Percentiles rank a stretch among this genome's conserved stretches.
These are phyloP conservation scores for Hypoxylon sp. DNA, from an alignment of 2,329 filamentous ascomycete species.

Conservation along the genomic window DNA sequence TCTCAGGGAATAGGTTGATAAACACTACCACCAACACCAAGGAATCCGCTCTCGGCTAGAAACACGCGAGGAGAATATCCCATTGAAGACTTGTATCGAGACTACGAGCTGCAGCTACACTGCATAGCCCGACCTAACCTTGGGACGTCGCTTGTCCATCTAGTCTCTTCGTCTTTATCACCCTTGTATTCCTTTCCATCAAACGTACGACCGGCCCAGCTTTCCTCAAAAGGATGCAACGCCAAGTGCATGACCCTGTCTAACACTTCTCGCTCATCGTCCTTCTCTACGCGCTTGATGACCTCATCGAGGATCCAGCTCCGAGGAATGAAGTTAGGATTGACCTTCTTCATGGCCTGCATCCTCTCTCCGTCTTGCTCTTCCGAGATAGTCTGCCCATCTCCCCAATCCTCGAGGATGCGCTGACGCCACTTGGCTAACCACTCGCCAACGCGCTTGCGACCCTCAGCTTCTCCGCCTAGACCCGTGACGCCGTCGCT, in stretches of 20 bases:
- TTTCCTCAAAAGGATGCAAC: slow-evolving; percentile 85
- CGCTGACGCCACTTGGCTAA: slow-evolving; percentile 82
- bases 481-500: slow-evolving; percentile 74
- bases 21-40: neutral
- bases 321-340: slow-evolving; percentile 92
- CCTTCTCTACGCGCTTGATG: slow-evolving; percentile 89
- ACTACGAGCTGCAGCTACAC: slow-evolving; percentile 92
- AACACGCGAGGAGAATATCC: neutral
- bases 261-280: slow-evolving; percentile 84
- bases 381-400: slow-evolving; percentile 52
- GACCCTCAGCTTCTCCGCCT: slow-evolving; percentile 74
- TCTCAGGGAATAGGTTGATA: neutral
- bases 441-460: slow-evolving; percentile 81
- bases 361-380: slow-evolving; percentile 74
- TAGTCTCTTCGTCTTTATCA: slow-evolving; percentile 80
- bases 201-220: slow-evolving; percentile 71
- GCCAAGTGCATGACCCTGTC: slow-evolving; percentile 85
- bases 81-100: neutral
- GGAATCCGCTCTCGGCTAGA: neutral
- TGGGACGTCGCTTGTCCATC: slow-evolving; percentile 90
- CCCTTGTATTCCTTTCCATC: slow-evolving; percentile 67
- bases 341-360: slow-evolving; percentile 83
- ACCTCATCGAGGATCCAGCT: slow-evolving; percentile 95
- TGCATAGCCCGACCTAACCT: slow-evolving; percentile 84
- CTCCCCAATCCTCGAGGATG: slow-evolving; percentile 82